Evolutionary conservation across 176 grass and related monocot species (phyloP), one percentile per base, ranked within the genome.

Genomic region (Stipa capillata): DNA sequence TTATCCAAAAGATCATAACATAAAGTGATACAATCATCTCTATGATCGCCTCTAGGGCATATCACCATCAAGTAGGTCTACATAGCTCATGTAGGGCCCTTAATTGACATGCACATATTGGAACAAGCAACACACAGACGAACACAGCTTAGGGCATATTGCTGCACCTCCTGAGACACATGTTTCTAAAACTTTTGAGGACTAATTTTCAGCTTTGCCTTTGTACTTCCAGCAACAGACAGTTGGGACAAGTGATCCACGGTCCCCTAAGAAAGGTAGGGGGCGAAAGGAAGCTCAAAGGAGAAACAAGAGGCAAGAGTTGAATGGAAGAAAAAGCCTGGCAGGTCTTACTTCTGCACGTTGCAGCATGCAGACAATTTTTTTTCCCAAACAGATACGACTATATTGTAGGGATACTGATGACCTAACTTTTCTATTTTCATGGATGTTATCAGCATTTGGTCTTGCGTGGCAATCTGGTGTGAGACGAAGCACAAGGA

Each of bases 401-500:
- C 34, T 81, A 44, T 83, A 64, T 83, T 9, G 20, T 18, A 70
- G 64, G 16, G 25, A 74, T 70, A 78, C 55, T 85, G 60, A 84
- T 66, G 49, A 9, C 31, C 32, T n/a, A n/a, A n/a, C n/a, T 36
- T 69, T 79, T 79, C 27, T 77, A 52, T 72, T 87, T 50, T 69
- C 71, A 70, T 79, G 65, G 36, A 20, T 49, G 13, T 73, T 69
- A 42, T 83, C 56, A 36, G 86, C 47, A 90, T 90, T 82, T 49
- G 97, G 86, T 41, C 75, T 89, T 52, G 16, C 47, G 32, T 91
- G 87, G 87, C 65, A 94, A 21, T 80, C 68, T 64, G 97, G 90
- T 58, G 57, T 95, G 28, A 89, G 92, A 81, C 83, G 81, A 82
- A 99, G 97, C 71, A 93, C 92, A 49, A 86, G 97, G 82, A 84